Base-by-base conservation (phyloP, 163 green algal species). In the Picocystis sp. region DNA sequence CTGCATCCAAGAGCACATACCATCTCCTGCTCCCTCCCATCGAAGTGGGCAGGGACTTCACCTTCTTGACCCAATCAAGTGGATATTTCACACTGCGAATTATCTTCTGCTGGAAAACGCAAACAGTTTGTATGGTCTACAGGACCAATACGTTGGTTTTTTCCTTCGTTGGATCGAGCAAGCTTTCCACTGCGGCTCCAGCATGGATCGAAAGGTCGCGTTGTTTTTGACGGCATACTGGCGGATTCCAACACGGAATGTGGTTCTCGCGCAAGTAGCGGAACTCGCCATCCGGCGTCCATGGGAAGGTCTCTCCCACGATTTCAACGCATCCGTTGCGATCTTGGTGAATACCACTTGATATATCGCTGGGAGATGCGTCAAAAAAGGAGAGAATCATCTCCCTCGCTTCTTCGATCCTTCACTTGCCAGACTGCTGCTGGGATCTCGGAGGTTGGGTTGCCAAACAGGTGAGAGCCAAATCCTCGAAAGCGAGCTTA, bases 231-330 rank as follows among this genome's bases (percentile, higher is more conserved):
- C 55, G 3, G 79, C 77, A 50, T 80, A 84, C 58, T 83, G 70
- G 3, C 80, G 64, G 11, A 87, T 76, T 56, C 82, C 43, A 92
- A 67, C 65, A 90, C 77, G 53, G 63, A 80, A 72, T 89, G 70
- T 92, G 82, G 62, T 86, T 87, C 58, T 81, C 71, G 3, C 66
- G 60, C 22, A 80, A 66, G 67, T 89, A 87, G n/a, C 62, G 58
- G 53, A 78, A 86, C 21, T 56, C 52, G 44, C 56, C 71, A 22
- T 21, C 38, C 12, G 51, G 12, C 12, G 45, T 65, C 79, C 80
- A 92, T 17, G 80, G 78, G 55, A 90, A 92, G 2, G 65, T 73
- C 62, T 92, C 82, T 2, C 71, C 82, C 25, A 91, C 72, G 47
- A 87, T 48, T 83, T 77, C 3, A 92, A 69, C 0, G 71, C 78